Evolutionary conservation across 73 alveolate genomes (phyloP).

Genomic region (Stentor coeruleus): DNA sequence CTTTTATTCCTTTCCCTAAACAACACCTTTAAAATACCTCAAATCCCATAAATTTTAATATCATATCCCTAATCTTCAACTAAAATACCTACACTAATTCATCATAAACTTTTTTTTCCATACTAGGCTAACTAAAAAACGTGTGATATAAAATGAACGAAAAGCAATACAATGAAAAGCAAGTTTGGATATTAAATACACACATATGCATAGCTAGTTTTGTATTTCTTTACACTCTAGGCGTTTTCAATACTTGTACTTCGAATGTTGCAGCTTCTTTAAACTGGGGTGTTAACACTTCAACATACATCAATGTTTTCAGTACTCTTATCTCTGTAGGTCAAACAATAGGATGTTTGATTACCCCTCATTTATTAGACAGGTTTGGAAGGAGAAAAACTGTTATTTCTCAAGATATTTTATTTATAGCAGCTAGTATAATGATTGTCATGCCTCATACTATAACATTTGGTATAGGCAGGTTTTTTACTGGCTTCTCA

Average conservation of each 20-base stretch:
- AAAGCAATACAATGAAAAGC: no score
- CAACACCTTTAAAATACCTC: no score
- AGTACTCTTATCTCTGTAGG: not conserved
- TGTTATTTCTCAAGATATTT: not conserved
- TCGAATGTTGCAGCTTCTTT: not conserved
- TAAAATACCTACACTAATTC: no score
- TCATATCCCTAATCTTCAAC: no score
- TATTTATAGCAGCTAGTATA: not conserved
- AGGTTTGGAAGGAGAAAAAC: not conserved
- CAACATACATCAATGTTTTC: not conserved
- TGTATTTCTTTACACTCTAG: not conserved
- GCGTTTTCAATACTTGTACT: not conserved
- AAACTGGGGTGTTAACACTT: not conserved
- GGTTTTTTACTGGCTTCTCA: not conserved
- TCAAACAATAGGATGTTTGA: not conserved
- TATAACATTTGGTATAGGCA: not conserved
- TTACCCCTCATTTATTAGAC: not conserved
- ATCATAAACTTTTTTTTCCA: no score
- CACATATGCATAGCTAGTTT: not conserved
- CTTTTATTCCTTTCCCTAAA: no score
- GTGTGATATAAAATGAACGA: no score
- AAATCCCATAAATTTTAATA: no score
- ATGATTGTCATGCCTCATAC: not conserved
- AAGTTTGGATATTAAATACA: no score
- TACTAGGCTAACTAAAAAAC: no score